Evolutionary conservation across 2,329 filamentous ascomycete species (phyloP).

Genomic region (Stromatinia cepivora): DNA sequence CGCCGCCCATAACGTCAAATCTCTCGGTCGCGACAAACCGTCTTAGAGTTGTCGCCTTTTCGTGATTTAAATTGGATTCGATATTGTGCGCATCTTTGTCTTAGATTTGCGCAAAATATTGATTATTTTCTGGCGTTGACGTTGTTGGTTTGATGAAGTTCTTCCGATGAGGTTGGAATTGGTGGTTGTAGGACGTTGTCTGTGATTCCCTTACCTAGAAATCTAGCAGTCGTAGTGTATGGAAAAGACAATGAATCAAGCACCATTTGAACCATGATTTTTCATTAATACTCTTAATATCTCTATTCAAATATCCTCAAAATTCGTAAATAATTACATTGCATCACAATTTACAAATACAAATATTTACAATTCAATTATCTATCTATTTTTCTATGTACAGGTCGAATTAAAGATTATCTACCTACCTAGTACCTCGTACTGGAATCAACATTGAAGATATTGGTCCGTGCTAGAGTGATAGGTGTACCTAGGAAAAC

Average conservation of each 20-base stretch:
- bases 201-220: conserved; percentile 23
- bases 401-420: conserved; percentile 12
- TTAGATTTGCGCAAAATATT: conserved; percentile 23
- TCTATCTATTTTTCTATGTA: conserved; percentile 9
- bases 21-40: conserved; percentile 34
- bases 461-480: conserved; percentile 12
- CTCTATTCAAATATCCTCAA: background rate
- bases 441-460: conserved; percentile 18
- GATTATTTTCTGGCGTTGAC: conserved; percentile 22
- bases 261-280: conserved; percentile 1
- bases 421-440: background rate
- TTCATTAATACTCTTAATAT: background rate
- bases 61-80: conserved; percentile 33
- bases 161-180: conserved; percentile 19
- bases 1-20: conserved; percentile 25
- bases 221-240: conserved; percentile 22
- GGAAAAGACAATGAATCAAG: conserved; percentile 19
- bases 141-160: conserved; percentile 23
- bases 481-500: conserved; percentile 6
- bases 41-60: conserved; percentile 30
- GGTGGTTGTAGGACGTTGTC: conserved; percentile 25
- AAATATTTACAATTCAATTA: conserved; percentile 11
- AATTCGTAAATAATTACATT: background rate
- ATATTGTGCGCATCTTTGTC: conserved; percentile 23
- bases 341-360: conserved; percentile 15